phyloP scores from a whole-genome alignment of 2,329 filamentous ascomycete genomes.

The Aspergillus unguis region DNA sequence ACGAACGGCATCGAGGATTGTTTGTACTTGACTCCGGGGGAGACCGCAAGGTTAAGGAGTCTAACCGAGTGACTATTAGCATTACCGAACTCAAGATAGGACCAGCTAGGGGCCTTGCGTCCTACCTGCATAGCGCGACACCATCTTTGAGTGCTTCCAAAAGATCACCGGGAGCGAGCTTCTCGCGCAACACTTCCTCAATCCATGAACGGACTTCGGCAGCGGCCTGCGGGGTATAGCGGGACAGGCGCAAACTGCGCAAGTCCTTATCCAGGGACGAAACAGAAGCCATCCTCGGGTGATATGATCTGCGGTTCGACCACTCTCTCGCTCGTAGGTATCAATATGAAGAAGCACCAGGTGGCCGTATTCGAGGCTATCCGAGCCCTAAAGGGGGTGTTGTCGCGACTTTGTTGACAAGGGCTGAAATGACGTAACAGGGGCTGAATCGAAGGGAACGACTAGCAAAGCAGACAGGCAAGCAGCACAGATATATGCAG shows the following conservation, averaged over 20 bases:
- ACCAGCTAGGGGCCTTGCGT: not conserved
- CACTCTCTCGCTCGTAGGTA: conserved; percentile 5
- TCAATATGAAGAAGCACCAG: not conserved
- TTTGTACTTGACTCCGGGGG: conserved; percentile 84
- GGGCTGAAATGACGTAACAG: conserved; percentile 9
- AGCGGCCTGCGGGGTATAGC: conserved; percentile 87
- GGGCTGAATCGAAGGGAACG: not conserved
- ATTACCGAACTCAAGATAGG: not conserved
- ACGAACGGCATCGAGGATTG: conserved; percentile 94
- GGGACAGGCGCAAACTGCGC: conserved; percentile 84
- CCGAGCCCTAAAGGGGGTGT: conserved; percentile 1
- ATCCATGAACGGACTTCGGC: conserved; percentile 85
- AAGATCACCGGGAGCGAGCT: conserved; percentile 69
- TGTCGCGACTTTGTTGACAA: conserved; percentile 6
- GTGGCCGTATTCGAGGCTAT: not conserved
- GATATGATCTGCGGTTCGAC: not conserved
- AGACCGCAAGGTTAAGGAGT: conserved; percentile 75
- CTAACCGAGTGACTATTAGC: conserved; percentile 43
- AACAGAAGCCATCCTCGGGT: conserved; percentile 76
- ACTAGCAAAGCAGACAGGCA: not conserved
- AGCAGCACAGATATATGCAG: no score
- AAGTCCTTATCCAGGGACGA: conserved; percentile 92
- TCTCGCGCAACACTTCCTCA: conserved; percentile 72
- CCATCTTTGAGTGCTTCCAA: conserved; percentile 87
- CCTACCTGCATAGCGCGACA: conserved; percentile 83